These are phyloP conservation scores for Xerocomus spinulosus DNA, from an alignment of 768 basidiomycete species.

Conservation along the genomic window DNA sequence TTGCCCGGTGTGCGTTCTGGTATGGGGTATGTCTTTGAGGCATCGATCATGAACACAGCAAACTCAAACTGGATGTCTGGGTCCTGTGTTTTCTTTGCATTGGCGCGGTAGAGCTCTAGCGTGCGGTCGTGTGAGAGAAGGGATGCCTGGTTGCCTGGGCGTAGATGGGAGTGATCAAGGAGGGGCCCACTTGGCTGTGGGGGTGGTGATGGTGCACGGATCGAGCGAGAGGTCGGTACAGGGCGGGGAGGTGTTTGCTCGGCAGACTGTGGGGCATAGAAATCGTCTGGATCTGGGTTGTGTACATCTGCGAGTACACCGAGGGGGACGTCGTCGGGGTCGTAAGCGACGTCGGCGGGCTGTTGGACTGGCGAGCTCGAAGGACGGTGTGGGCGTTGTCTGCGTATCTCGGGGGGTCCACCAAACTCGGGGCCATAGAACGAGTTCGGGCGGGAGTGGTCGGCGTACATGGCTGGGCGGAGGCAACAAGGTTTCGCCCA, in stretches of 20 bases:
- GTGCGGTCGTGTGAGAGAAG: constrained; percentile 94
- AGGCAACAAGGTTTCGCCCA: constrained; percentile 6
- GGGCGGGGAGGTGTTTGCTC: constrained; percentile 32
- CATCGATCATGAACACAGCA: constrained; percentile 98
- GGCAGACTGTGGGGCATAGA: constrained; percentile 26
- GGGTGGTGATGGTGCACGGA: constrained; percentile 65
- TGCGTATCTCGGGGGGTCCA: not conserved
- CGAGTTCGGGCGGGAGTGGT: constrained; percentile 33
- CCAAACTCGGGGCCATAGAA: constrained; percentile 30
- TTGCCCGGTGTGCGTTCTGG: constrained; percentile 67
- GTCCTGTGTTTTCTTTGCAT: constrained; percentile 98
- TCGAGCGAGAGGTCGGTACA: constrained; percentile 45
- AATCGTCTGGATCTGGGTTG: constrained; percentile 41
- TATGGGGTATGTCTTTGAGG: constrained; percentile 84
- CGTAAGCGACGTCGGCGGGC: constrained; percentile 31
- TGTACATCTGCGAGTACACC: constrained; percentile 24
- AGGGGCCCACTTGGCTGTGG: constrained; percentile 50
- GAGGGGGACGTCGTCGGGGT: constrained; percentile 40
- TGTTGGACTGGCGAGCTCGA: constrained; percentile 24
- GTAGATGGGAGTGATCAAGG: constrained; percentile 88
- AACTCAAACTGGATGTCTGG: constrained; percentile 98
- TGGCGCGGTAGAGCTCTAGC: constrained; percentile 93
- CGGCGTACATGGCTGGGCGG: constrained; percentile 27
- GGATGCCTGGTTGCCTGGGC: constrained; percentile 88
- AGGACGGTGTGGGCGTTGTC: constrained; percentile 10